Conservation (phyloP, 1,284 basidiomycete genomes). For the Ustilago crameri region DNA sequence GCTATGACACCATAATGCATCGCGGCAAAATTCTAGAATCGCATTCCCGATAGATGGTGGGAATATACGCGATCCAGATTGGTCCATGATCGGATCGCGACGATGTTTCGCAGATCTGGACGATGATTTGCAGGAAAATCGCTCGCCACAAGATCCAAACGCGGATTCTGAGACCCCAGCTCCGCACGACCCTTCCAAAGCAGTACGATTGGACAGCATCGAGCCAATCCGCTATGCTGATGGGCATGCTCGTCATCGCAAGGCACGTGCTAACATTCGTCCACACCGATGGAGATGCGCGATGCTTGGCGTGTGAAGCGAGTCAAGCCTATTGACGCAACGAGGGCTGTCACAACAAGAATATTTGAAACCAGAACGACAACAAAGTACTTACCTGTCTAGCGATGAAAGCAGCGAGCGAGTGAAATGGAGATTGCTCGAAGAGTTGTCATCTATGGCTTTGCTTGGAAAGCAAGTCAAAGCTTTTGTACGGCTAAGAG, state of each 20-base stretch:
- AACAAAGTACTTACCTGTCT: not conserved
- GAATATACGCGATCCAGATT: not conserved
- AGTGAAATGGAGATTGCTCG: no score
- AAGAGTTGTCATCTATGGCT: no score
- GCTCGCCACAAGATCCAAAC: not conserved
- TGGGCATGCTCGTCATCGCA: no score
- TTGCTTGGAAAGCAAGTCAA: no score
- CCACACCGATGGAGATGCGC: no score
- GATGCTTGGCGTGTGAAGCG: not conserved
- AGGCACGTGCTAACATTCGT: no score
- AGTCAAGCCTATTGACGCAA: not conserved
- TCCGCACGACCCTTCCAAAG: constrained; percentile 1
- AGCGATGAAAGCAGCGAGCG: no score
- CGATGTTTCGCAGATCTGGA: not conserved
- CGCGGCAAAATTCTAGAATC: not conserved
- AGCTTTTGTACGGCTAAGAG: no score
- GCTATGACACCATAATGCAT: constrained; percentile 34
- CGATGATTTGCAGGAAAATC: not conserved
- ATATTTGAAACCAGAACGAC: not conserved
- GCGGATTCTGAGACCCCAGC: not conserved
- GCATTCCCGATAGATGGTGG: not conserved
- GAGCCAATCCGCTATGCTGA: no score
- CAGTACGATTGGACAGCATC: not conserved
- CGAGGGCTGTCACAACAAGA: not conserved
- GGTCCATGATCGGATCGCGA: not conserved